These are phyloP conservation scores for Sporopachydermia lactativora DNA, from an alignment of 805 yeast species.

Conservation along the genomic window DNA sequence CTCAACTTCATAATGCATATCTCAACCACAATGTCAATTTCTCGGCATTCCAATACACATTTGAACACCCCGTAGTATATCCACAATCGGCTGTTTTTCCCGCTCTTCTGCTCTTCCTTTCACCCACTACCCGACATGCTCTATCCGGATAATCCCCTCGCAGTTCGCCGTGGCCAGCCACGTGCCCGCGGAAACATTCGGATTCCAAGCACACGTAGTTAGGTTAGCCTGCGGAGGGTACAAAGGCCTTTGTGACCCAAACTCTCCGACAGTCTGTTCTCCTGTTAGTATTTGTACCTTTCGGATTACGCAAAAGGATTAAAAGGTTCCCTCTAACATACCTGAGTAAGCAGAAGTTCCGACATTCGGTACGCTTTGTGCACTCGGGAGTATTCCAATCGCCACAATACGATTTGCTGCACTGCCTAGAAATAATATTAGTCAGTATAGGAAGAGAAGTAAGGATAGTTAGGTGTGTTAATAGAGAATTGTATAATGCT, in stretches of 20 bases:
- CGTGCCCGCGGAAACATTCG: slow-evolving; percentile 26
- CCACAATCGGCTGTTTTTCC: no score
- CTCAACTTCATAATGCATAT: no score
- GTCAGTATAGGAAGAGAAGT: background rate
- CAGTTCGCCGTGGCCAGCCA: slow-evolving; percentile 40
- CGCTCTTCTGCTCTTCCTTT: no score
- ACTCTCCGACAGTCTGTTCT: slow-evolving; percentile 15
- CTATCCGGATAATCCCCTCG: slow-evolving; percentile 34
- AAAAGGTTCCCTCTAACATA: slow-evolving; percentile 15
- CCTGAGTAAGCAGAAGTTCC: slow-evolving; percentile 25
- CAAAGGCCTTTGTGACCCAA: slow-evolving; percentile 21
- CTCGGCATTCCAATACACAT: no score
- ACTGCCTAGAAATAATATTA: slow-evolving; percentile 6
- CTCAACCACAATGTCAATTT: no score
- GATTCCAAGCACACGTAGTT: slow-evolving; percentile 45
- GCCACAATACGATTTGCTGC: slow-evolving; percentile 15
- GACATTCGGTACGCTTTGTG: slow-evolving; percentile 27
- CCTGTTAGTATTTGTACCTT: no score
- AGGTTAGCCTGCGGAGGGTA: slow-evolving; percentile 38
- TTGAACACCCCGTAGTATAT: no score
- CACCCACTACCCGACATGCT: slow-evolving; percentile 3
- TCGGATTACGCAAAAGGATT: no score
- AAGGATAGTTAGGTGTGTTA: background rate
- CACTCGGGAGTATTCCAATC: slow-evolving; percentile 24
- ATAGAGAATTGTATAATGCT: no score